Evolutionary conservation across 164 flowering plant genomes (phyloP), one percentile per base, ranked within the genome.

Genomic region (Tinospora cordifolia): DNA sequence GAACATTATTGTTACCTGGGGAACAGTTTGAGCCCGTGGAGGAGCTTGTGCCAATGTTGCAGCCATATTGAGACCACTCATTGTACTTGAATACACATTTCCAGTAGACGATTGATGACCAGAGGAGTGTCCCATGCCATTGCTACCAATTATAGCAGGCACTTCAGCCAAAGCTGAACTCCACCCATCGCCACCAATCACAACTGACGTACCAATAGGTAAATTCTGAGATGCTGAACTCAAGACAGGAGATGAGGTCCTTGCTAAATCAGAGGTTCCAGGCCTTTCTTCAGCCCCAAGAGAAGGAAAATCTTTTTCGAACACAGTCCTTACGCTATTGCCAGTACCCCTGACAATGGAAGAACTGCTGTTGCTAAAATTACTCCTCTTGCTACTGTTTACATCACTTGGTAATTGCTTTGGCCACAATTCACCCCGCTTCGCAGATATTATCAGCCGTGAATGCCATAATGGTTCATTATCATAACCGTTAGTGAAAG

Each of bases 121-220:
- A 68, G 85, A 69, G 25, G 80, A 71, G 19, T 78, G 40, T 8
- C 77, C 81, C 12, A 66, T 46, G 47, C 76, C 75, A 75, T 74
- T 84, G 72, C 75, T 77, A 74, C 86, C 88, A 80, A 80, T 76
- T 21, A 77, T 71, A 14, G 62, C 67, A 49, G 97, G 96, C 54
- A 88, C 91, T 79, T 90, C 93, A 25, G 87, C 96, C 72, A 94
- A 77, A 69, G 89, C 94, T 1, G 97, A 93, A 6, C 88, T 88
- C 96, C 97, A 91, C 30, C 92, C 89, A 67, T 89, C 94, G 2
- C 92, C 85, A 44, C 87, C 85, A 69, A 86, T 80, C 74, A 83
- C 75, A 67, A 86, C 69, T 26, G 92, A 81, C 75, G 68, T 82
- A 70, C 86, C 84, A 69, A 84, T 67, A 39, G 96, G 87, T 79